These are phyloP conservation scores for Magnolia kwangsiensis DNA, from an alignment of 164 flowering plant species.

Conservation along the genomic window DNA sequence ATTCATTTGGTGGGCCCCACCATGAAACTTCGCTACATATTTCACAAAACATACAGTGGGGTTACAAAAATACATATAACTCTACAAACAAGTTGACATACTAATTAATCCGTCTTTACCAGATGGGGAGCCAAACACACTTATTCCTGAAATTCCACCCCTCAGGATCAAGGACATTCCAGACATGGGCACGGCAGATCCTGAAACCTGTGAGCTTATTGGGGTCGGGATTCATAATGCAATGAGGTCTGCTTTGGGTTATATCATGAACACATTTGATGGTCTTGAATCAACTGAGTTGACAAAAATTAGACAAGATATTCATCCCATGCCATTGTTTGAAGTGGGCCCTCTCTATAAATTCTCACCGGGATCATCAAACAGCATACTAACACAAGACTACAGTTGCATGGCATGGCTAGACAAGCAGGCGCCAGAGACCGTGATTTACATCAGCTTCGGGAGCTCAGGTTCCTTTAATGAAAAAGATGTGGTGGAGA, in stretches of 20 bases:
- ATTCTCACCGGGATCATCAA: conserved; percentile 20
- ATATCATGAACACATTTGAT: conserved; percentile 38
- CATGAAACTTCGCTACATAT: no score
- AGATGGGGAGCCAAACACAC: conserved; percentile 5
- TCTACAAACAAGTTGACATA: no score
- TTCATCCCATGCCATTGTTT: conserved; percentile 23
- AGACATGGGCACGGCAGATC: background rate
- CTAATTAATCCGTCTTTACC: background rate
- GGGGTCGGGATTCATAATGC: conserved; percentile 2
- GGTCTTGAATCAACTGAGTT: conserved; percentile 28
- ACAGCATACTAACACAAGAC: conserved; percentile 29
- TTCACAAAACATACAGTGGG: no score
- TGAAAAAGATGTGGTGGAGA: conserved; percentile 23
- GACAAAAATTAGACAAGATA: background rate
- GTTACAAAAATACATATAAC: no score
- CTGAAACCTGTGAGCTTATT: background rate
- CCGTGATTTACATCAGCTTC: conserved; percentile 47
- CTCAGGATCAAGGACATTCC: conserved; percentile 33
- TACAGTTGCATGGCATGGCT: conserved; percentile 40
- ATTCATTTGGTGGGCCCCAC: no score
- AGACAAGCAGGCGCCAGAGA: conserved; percentile 30
- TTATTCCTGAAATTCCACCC: conserved; percentile 26
- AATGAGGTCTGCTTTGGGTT: conserved; percentile 8
- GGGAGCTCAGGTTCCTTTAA: conserved; percentile 30
- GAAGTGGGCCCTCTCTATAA: conserved; percentile 44